phyloP scores from a whole-genome alignment of 2,329 filamentous ascomycete genomes.

The Magnaporthales sp. region DNA sequence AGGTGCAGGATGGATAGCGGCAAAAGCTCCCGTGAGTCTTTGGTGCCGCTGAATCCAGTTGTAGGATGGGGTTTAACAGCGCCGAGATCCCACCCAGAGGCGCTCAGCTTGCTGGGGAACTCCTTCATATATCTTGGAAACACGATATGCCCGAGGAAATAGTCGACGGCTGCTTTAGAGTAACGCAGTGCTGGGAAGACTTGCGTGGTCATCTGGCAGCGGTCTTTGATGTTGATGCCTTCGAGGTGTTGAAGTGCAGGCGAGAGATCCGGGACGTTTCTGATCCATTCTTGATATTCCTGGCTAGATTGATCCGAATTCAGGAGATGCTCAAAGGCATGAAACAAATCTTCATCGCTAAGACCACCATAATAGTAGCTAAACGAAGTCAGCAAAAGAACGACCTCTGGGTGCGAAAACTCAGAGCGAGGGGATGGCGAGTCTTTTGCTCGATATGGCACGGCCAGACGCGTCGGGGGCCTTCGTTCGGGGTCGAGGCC shows the following conservation, averaged over 20 bases:
- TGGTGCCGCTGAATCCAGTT: conserved; percentile 64
- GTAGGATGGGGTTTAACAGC: conserved; percentile 35
- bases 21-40: conserved; percentile 48
- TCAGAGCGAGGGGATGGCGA: conserved; percentile 39
- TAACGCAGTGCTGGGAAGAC: conserved; percentile 46
- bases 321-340: conserved; percentile 35
- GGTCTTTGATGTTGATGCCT: conserved; percentile 52
- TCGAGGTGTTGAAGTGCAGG: conserved; percentile 28
- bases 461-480: conserved; percentile 37
- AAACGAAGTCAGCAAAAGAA: conserved; percentile 45
- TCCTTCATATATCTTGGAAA: conserved; percentile 57
- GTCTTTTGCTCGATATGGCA: conserved; percentile 54
- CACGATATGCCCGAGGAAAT: conserved; percentile 46
- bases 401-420: too few relatives aligned
- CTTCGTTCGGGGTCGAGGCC: conserved; percentile 37
- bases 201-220: conserved; percentile 29
- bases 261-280: conserved; percentile 23
- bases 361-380: conserved; percentile 51
- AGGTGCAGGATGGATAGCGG: conserved; percentile 47
- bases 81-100: conserved; percentile 60
- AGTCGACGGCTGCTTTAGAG: conserved; percentile 50
- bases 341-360: conserved; percentile 35
- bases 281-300: conserved; percentile 43
- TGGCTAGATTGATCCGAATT: conserved; percentile 39
- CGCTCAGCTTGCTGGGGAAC: conserved; percentile 53